Base-by-base conservation (phyloP, 306 rosid species). In the Vicia sativa region DNA sequence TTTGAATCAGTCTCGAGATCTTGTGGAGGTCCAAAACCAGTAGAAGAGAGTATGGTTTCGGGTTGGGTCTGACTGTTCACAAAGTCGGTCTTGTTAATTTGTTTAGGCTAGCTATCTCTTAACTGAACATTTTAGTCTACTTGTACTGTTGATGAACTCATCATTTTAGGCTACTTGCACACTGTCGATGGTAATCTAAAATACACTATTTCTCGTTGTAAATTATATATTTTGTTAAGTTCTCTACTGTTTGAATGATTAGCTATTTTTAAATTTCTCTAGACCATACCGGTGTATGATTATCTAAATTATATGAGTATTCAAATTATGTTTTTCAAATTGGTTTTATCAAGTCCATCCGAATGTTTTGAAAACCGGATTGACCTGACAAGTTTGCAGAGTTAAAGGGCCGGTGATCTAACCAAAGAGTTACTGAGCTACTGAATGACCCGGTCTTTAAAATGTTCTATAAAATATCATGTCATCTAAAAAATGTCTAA, bases 1-100 rank as follows among this genome's bases (percentile, higher is more conserved):
- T 95, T 95, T 46, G 99, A 95, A 74, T 95, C 99, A 6, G 99
- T 95, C 21, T 95, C 99, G 0, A 88, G 99, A 75, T 91, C 99
- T 54, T 95, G 97, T 21, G 99, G 99, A 1, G 97, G 96, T 11
- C 96, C 95, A 3, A 95, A 91, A 72, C 90, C 95, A 13, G 97
- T 87, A 49, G 99, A 95, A 55, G 99, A 95, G 48, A 85, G 89
- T 72, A 80, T 93, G 88, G 90, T 88, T 50, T 85, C 91, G 0
- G 89, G 91, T 44, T 91, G 99, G 97, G 96, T 82, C n/a, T 31
- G 87, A 95, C 9, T 53, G 55, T 35, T 45, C 85, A 23, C 87
- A 79, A 56, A 81, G 62, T n/a, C 38, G 4, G 41, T 62, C 37
- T 60, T 35, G 13, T 9, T 52, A 11, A 15, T 23, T 7, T 49